Evolutionary conservation across 352 stramenopile species (phyloP).

Genomic region (Phytophthora fragariae): DNA sequence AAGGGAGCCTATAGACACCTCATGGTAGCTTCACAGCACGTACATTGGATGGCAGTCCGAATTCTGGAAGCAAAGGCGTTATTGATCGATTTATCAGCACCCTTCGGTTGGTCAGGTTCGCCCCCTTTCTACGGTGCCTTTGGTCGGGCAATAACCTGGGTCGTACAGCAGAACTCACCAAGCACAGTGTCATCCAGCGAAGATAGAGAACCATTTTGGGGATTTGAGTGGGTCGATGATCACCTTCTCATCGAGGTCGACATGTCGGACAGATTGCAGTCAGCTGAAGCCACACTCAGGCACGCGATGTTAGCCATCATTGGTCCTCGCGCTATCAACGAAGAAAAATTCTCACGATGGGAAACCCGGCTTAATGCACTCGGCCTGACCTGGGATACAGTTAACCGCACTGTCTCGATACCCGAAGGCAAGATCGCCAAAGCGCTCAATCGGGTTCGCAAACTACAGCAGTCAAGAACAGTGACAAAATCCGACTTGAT

Average conservation of each 20-base stretch:
- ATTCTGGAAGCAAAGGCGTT: slow-evolving; percentile 4
- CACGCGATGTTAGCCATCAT: too few species aligned
- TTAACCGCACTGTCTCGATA: slow-evolving; percentile 4
- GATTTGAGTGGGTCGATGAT: slow-evolving; percentile 43
- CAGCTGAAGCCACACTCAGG: neutral
- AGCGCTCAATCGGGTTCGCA: neutral
- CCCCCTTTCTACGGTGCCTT: slow-evolving; percentile 20
- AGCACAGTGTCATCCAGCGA: slow-evolving; percentile 6
- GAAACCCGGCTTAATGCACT: slow-evolving; percentile 13
- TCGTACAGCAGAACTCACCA: slow-evolving; percentile 9
- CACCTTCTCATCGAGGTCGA: slow-evolving; percentile 35
- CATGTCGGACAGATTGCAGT: neutral
- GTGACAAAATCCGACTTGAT: slow-evolving; percentile 7
- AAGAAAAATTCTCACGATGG: too few species aligned
- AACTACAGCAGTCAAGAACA: neutral
- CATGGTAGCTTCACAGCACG: slow-evolving; percentile 1
- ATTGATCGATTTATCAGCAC: slow-evolving; percentile 16
- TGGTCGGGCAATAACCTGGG: slow-evolving; percentile 13
- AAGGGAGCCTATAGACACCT: slow-evolving; percentile 20
- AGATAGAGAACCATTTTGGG: slow-evolving; percentile 7
- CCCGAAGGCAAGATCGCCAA: slow-evolving; percentile 21
- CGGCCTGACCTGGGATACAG: slow-evolving; percentile 8
- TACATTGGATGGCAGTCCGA: slow-evolving; percentile 10
- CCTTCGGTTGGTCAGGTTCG: slow-evolving; percentile 20
- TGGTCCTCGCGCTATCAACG: too few species aligned